A percentile compares a stretch with the other conserved stretches of the same genome.
Conservation (phyloP, 2,329 filamentous ascomycete species). For the Myriosclerotinia duriaeana region DNA sequence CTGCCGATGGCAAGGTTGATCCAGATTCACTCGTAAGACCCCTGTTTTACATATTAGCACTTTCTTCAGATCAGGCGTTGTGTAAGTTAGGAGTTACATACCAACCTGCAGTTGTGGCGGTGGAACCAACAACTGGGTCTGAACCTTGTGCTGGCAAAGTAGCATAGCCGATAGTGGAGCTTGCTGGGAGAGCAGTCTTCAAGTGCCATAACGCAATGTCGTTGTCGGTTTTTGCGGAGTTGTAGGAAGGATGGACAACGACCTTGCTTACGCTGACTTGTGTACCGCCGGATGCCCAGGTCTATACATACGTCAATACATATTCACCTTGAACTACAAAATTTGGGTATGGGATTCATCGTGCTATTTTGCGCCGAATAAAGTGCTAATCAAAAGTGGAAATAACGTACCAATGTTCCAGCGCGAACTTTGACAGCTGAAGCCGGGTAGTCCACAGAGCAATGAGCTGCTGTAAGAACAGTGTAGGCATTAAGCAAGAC, state of each 20-base stretch:
- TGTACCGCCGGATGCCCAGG: constrained; percentile 30
- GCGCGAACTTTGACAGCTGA: constrained; percentile 31
- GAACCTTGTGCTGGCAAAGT: constrained; percentile 27
- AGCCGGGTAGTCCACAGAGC: constrained; percentile 26
- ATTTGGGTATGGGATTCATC: background rate
- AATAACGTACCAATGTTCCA: constrained; percentile 30
- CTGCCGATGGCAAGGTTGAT: constrained; percentile 24
- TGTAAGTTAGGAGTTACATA: constrained; percentile 23
- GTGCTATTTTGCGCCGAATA: background rate
- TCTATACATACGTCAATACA: constrained; percentile 24
- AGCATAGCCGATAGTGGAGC: constrained; percentile 30
- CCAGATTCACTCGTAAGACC: constrained; percentile 22
- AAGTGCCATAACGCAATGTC: constrained; percentile 33
- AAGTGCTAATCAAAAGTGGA: background rate
- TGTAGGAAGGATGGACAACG: constrained; percentile 30
- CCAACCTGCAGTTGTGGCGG: constrained; percentile 23
- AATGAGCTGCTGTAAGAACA: constrained; percentile 34
- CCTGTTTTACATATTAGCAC: constrained; percentile 1
- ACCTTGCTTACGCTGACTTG: constrained; percentile 25
- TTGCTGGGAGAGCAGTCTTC: constrained; percentile 25
- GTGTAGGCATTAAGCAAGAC: constrained; percentile 31
- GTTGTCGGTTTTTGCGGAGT: constrained; percentile 17
- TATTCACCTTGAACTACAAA: background rate
- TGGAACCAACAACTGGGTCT: constrained; percentile 28
- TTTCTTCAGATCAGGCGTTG: background rate